Evolutionary conservation across 345 rosid genomes (phyloP).

Genomic region (Citrus maxima): DNA sequence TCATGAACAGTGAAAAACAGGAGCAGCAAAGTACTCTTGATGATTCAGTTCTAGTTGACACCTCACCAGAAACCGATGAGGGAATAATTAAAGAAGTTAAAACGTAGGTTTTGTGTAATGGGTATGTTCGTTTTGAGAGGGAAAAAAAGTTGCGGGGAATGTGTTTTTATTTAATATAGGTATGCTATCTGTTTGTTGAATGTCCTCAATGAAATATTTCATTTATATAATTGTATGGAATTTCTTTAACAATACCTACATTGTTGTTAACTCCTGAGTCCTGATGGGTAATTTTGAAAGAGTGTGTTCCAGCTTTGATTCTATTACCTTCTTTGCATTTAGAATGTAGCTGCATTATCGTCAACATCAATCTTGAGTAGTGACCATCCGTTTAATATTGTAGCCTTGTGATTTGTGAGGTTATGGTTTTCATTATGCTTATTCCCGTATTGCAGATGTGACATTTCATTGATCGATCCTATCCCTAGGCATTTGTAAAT

Average conservation of each 20-base stretch:
- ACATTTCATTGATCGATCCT: background rate
- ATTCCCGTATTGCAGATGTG: background rate
- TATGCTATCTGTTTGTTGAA: constrained; percentile 8
- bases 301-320: too few relatives aligned
- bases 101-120: background rate
- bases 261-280: too few relatives aligned
- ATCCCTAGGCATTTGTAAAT: background rate
- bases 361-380: background rate
- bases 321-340: too few relatives aligned
- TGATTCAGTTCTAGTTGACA: constrained; percentile 23
- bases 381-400: background rate
- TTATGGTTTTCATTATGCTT: background rate
- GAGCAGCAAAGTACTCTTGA: constrained; percentile 14
- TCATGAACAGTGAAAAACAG: constrained; percentile 35
- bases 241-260: background rate
- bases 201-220: background rate
- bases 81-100: constrained; percentile 32
- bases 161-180: background rate
- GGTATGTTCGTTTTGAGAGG: too few relatives aligned
- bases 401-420: background rate
- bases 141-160: background rate
- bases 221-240: background rate
- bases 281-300: too few relatives aligned
- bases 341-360: background rate
- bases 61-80: constrained; percentile 28